Base-by-base conservation (phyloP, 176 grass and related monocot species). In the Sorghum bicolor region DNA sequence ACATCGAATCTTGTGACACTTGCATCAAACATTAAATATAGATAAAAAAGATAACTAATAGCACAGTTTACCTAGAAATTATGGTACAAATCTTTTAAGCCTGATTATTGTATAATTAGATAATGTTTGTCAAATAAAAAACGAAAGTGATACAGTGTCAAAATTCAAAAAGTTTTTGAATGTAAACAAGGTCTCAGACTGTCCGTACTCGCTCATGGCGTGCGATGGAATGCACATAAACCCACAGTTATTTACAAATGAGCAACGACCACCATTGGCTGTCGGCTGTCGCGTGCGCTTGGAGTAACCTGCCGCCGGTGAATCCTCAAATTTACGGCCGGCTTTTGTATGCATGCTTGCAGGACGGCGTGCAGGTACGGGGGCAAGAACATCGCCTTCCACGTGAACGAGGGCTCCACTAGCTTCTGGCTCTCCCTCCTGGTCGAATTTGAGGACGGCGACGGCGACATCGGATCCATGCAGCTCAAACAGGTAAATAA, bases 381-480 rank as follows among this genome's bases (percentile, higher is more conserved):
- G 22, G 87, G 85, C 13, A 90, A 94, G 83, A 95, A 89, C 80
- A 94, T 98, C 50, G 93, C 96, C 30, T 98, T 98, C 88, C 96
- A 87, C 66, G 91, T 98, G 63, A 93, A 94, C 16, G 93, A 95
- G 77, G 96, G 96, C 43, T 98, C 96, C 15, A 98, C 93, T 40
- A 82, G 83, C 75, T 98, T 90, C 86, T 98, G 96, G 96, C 87
- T 98, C 29, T 98, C 96, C 28, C 93, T 98, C 39, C 84, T 98
- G 3, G 91, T 98, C 25, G 96, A 98, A 87, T 98, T 91, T 67
- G 93, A 98, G 91, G 91, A 92, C 81, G 96, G 86, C 11, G 96
- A 98, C 85, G 96, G 96, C 14, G 96, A 98, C 76, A 90, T 98
- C 73, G 91, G 96, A 55, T 86, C 93, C 87, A 92, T 98, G 93